Base-by-base conservation (phyloP, 768 basidiomycete genomes). In the Lepiota venenata region DNA sequence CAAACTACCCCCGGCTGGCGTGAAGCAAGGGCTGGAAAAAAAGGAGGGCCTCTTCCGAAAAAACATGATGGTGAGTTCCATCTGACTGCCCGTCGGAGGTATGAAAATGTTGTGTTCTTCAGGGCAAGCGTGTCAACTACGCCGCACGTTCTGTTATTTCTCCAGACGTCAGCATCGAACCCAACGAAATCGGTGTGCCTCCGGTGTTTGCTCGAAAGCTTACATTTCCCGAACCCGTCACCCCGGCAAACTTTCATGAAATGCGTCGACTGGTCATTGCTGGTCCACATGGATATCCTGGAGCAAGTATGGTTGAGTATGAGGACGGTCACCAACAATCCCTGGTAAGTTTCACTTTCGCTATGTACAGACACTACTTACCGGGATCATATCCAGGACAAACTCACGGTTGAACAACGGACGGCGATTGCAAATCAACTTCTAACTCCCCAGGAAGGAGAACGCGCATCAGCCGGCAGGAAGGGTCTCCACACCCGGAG, bases 71-170 rank as follows among this genome's bases (percentile, higher is more conserved):
- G 95, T 93, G 55, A 53, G 80, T 69, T 21, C 50, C 47, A 25
- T 51, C 25, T 45, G 20, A 52, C 48, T 38, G 32, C 45, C 11
- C 9, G 43, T 27, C 41, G 55, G 42, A 40, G 10, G 41, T 45
- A 14, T 53, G 27, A 15, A 25, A 47, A 7, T 16, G 4, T 16
- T 50, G 6, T 16, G 21, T 35, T 39, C 36, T 16, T 6, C 47
- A 98, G 95, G 97, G 97, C 9, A 99, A 99, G 77, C 94, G 97
- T 64, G 97, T 99, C 57, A 98, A 99, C 70, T 97, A 96, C 68
- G 95, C 97, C 39, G 97, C 97, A 18, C 94, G 97, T 58, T 99
- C 97, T n/a, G 97, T 99, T 65, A 99, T 99, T 60, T 99, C 97
- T 15, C 97, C 97, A 10, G 97, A 99, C 66, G 91, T 98, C 63